Percentiles rank a stretch among this genome's conserved stretches.
phyloP scores from a whole-genome alignment of 371 early-diverging fungal species.

The Apophysomyces elegans region DNA sequence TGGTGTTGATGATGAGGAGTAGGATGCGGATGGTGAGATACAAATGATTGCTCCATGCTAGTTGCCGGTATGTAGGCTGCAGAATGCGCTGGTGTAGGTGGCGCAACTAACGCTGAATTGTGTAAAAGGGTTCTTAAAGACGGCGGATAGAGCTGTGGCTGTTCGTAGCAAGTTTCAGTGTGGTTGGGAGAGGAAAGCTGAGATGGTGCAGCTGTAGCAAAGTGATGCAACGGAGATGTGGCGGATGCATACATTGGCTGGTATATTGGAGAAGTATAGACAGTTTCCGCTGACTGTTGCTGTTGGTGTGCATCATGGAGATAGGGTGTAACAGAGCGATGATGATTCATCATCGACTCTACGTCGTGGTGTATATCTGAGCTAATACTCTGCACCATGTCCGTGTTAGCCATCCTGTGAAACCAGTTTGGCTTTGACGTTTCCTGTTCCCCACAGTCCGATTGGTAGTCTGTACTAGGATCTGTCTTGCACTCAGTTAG shows the following conservation, averaged over 20 bases:
- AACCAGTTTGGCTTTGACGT: not conserved
- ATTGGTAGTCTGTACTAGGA: not conserved
- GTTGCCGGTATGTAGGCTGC: slow-evolving; percentile 2
- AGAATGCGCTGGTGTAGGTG: slow-evolving; percentile 7
- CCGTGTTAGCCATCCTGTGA: slow-evolving; percentile 44
- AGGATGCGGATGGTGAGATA: not conserved
- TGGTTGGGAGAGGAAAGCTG: not conserved
- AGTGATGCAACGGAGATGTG: slow-evolving; percentile 3
- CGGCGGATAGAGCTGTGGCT: not conserved
- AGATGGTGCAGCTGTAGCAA: slow-evolving; percentile 8
- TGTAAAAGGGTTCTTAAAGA: not conserved
- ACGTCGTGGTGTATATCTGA: slow-evolving; percentile 40
- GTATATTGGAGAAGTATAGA: slow-evolving; percentile 7
- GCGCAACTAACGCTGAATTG: not conserved
- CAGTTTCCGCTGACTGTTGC: not conserved
- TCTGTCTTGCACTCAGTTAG: slow-evolving; percentile 8
- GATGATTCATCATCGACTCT: slow-evolving; percentile 14
- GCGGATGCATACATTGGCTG: slow-evolving; percentile 1
- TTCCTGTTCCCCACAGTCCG: slow-evolving; percentile 7
- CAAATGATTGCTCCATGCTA: not conserved
- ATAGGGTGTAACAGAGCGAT: not conserved
- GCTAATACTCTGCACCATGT: slow-evolving; percentile 46
- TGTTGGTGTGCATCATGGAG: not conserved
- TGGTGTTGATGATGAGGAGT: not conserved
- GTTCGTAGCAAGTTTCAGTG: slow-evolving; percentile 1